Conservation (phyloP, 495 filamentous ascomycete genomes). For the Geoglossum glabrum region DNA sequence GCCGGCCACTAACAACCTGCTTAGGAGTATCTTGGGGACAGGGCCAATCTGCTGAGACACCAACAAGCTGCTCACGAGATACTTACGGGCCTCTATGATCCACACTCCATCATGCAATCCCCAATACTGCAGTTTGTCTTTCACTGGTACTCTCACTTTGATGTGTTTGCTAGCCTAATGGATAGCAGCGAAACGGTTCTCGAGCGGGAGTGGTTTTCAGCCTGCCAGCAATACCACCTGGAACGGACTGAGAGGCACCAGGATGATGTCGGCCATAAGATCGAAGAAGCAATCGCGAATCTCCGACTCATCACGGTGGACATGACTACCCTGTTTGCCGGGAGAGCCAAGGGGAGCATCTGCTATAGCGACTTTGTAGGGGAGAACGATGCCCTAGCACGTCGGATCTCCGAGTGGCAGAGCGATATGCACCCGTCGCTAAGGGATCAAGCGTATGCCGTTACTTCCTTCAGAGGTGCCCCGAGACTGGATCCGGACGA, state of each 20-base stretch:
- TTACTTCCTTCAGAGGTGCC: conserved; percentile 35
- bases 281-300: conserved; percentile 40
- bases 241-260: conserved; percentile 39
- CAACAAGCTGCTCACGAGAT: conserved; percentile 77
- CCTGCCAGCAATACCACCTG: conserved; percentile 39
- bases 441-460: conserved; percentile 32
- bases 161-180: conserved; percentile 66
- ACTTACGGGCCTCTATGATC: conserved; percentile 56
- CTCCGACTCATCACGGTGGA: conserved; percentile 61
- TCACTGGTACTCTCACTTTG: conserved; percentile 77
- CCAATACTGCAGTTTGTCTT: conserved; percentile 50
- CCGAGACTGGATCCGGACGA: conserved; percentile 34
- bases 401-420: conserved; percentile 34
- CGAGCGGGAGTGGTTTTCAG: conserved; percentile 60
- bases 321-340: conserved; percentile 60
- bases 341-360: conserved; percentile 37
- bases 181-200: conserved; percentile 57
- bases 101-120: conserved; percentile 51
- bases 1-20: neutral
- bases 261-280: conserved; percentile 38
- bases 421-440: conserved; percentile 35
- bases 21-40: conserved; percentile 88
- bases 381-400: conserved; percentile 36
- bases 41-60: conserved; percentile 78
- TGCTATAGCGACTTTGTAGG: conserved; percentile 39